These are phyloP conservation scores for Boletus huronensis DNA, from an alignment of 768 basidiomycete genomes.

Conservation along the genomic window DNA sequence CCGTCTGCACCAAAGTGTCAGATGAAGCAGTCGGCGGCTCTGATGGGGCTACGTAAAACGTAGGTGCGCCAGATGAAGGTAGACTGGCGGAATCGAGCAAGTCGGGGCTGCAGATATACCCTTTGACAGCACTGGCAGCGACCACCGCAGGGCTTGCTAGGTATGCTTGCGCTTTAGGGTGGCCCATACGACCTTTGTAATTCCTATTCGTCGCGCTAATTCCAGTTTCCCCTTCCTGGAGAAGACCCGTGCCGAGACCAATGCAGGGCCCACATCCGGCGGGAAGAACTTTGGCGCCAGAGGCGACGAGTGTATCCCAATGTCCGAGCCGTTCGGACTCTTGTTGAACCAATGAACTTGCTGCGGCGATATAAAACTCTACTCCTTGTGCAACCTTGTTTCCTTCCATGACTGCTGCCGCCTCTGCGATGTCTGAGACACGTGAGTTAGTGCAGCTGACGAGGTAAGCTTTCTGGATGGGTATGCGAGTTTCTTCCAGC, in stretches of 20 bases:
- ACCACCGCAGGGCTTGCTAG: conserved; percentile 96
- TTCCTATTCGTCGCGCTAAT: conserved; percentile 99
- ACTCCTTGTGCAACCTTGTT: conserved; percentile 82
- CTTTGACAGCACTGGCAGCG: conserved; percentile 90
- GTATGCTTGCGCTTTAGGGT: conserved; percentile 92
- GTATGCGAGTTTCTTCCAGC: conserved; percentile 69
- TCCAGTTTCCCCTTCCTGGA: conserved; percentile 93
- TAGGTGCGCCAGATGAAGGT: conserved; percentile 50
- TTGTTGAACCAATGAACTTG: conserved; percentile 86
- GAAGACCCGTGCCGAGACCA: conserved; percentile 86
- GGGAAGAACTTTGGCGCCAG: conserved; percentile 90
- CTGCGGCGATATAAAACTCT: conserved; percentile 97
- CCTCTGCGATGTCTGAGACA: conserved; percentile 89
- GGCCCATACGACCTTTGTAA: conserved; percentile 98
- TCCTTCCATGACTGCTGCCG: conserved; percentile 84
- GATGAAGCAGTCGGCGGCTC: conserved; percentile 29
- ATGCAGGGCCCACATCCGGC: conserved; percentile 99
- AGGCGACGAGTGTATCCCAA: conserved; percentile 82
- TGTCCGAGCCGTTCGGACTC: conserved; percentile 84
- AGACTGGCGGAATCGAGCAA: conserved; percentile 52
- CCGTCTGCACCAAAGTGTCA: conserved; percentile 19
- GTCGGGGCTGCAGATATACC: conserved; percentile 83
- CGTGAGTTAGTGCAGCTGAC: conserved; percentile 98
- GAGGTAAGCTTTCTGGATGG: conserved; percentile 96
- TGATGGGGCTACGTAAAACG: conserved; percentile 49